Conservation (phyloP, 139 green algal genomes). For the Chlamydomonas sp. region DNA sequence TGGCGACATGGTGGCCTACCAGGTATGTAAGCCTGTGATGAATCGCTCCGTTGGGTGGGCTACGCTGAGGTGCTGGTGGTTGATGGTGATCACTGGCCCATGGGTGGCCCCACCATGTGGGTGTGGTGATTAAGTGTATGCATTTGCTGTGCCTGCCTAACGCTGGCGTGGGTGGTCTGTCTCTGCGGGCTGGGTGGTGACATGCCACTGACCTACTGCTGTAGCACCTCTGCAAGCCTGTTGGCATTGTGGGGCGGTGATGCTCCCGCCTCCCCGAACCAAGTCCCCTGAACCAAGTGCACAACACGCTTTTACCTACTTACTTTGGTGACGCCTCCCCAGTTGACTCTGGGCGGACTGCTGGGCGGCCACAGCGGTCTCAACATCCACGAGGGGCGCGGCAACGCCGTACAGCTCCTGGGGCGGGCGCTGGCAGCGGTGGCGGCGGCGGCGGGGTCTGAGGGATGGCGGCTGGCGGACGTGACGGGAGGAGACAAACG, state of each 20-base stretch:
- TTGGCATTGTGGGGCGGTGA: too few species aligned
- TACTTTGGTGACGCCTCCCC: neutral
- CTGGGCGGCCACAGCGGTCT: slow-evolving; percentile 59
- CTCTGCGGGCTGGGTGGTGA: too few species aligned
- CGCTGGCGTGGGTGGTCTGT: too few species aligned
- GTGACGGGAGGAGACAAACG: slow-evolving; percentile 78
- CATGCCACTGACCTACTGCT: too few species aligned
- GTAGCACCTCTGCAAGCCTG: too few species aligned
- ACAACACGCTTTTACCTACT: too few species aligned
- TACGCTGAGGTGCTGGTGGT: too few species aligned
- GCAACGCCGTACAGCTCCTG: slow-evolving; percentile 57
- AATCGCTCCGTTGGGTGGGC: too few species aligned
- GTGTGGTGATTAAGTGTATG: too few species aligned
- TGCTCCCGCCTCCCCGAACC: neutral
- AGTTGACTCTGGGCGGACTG: slow-evolving; percentile 48
- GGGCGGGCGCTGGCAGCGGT: slow-evolving; percentile 16
- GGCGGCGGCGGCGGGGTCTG: neutral
- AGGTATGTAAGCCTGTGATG: neutral
- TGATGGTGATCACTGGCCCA: too few species aligned
- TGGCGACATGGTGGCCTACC: neutral
- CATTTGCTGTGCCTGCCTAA: too few species aligned
- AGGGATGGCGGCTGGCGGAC: slow-evolving; percentile 39
- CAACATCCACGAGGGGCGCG: slow-evolving; percentile 59
- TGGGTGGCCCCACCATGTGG: too few species aligned
- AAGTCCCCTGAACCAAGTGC: neutral